Evolutionary conservation across 2,329 filamentous ascomycete genomes (phyloP), one percentile per base, ranked within the genome.

Genomic region (Clonostachys chloroleuca): DNA sequence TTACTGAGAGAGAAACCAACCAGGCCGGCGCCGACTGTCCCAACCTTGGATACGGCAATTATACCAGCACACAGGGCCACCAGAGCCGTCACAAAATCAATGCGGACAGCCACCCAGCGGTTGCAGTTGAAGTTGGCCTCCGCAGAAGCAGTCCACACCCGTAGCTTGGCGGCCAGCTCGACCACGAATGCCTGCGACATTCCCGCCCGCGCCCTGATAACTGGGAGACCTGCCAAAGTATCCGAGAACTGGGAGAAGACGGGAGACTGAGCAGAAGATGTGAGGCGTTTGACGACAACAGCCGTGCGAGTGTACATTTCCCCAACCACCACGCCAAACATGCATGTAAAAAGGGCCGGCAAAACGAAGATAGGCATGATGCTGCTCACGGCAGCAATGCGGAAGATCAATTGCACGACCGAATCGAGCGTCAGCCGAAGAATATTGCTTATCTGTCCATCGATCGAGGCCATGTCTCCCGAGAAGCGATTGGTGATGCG

Each of bases 201-300:
- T 35, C 69, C 70, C 10, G 62, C 61, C 12, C 74, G 65, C 2
- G 75, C 77, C 4, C 78, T 74, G 48, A 82, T 78, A 13, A 78
- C 63, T 7, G 73, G 58, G 33, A 78, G 61, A 0, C 76, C 76
- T 5, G 74, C 67, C 2, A 79, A 60, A 1, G 73, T 77, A 46
- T 79, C 76, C 3, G 73, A 70, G 49, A 81, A 81, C 48, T 80
- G 77, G 2, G 77, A 75, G 54, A 80, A 81, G 3, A 82, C 68
- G 12, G 78, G 78, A 1, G 76, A 79, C 49, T 74, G 71, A 1
- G 73, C 63, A 9, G 72, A 69, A 0, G 74, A 74, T 6, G 65
- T 59, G 3, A 77, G 62, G 5, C 71, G 61, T 54, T 74, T 74
- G 43, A 76, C 60, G 7, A 71, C 65, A 18, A 76, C 66, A 7